These are phyloP conservation scores for Talaromyces amestolkiae DNA, from an alignment of 2,329 filamentous ascomycete genomes.

Conservation along the genomic window DNA sequence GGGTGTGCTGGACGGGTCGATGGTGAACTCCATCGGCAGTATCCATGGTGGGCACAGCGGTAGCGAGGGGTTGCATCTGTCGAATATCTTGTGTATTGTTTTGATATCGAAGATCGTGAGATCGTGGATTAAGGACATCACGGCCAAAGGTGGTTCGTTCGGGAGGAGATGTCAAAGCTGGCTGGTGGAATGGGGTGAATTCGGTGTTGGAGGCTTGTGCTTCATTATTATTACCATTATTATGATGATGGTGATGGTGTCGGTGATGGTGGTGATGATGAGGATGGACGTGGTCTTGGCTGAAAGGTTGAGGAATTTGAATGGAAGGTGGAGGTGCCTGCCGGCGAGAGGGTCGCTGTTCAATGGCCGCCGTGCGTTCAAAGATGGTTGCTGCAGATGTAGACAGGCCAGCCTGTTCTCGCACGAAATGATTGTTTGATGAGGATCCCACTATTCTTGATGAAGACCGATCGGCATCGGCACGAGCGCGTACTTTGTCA, in stretches of 20 bases:
- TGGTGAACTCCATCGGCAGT: slow-evolving; percentile 68
- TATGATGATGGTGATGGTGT: slow-evolving; percentile 13
- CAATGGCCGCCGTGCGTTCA: slow-evolving; percentile 54
- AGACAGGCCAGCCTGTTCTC: slow-evolving; percentile 23
- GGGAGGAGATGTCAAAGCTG: slow-evolving; percentile 67
- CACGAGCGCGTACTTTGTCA: slow-evolving; percentile 83
- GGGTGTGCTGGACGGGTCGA: slow-evolving; percentile 74
- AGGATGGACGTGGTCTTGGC: slow-evolving; percentile 50
- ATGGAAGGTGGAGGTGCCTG: slow-evolving; percentile 82
- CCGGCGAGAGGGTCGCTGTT: slow-evolving; percentile 64
- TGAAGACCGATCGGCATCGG: slow-evolving; percentile 68
- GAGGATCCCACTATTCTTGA: slow-evolving; percentile 32
- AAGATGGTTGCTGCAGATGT: slow-evolving; percentile 28
- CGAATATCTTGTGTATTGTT: slow-evolving; percentile 53
- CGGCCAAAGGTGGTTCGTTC: slow-evolving; percentile 65
- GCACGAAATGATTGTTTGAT: slow-evolving; percentile 22
- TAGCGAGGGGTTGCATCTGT: slow-evolving; percentile 64
- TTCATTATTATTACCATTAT: slow-evolving; percentile 16
- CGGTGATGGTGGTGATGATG: slow-evolving; percentile 34
- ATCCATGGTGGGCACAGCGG: slow-evolving; percentile 66
- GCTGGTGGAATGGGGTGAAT: slow-evolving; percentile 62
- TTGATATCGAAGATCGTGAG: slow-evolving; percentile 39
- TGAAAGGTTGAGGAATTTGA: slow-evolving; percentile 65
- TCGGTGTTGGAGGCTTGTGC: slow-evolving; percentile 6
- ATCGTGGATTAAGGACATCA: slow-evolving; percentile 51